Evolutionary conservation across 2,329 filamentous ascomycete species (phyloP).

Genomic region (Trichoderma oligosporum): DNA sequence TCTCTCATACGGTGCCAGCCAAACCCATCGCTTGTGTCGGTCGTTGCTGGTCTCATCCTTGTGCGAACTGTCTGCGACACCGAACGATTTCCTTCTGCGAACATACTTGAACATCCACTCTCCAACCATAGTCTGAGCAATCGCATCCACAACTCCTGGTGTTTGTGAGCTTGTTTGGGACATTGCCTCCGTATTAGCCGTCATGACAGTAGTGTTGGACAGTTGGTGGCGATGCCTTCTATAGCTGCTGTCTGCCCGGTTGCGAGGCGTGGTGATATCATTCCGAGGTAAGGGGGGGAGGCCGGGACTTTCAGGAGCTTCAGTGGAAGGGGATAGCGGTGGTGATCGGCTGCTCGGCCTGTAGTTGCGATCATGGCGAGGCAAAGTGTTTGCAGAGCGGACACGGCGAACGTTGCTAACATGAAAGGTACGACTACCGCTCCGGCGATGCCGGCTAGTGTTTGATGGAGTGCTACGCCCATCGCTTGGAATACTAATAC

Average conservation of each 20-base stretch:
- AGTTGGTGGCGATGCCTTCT: conserved; percentile 52
- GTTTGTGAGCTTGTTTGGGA: conserved; percentile 60
- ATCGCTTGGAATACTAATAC: conserved; percentile 63
- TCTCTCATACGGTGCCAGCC: conserved; percentile 93
- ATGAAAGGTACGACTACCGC: conserved; percentile 48
- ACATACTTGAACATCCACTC: conserved; percentile 97
- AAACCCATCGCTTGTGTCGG: conserved; percentile 96
- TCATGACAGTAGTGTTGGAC: conserved; percentile 58
- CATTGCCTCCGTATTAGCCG: conserved; percentile 38
- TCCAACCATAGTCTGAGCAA: conserved; percentile 96
- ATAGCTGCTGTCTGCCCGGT: conserved; percentile 43
- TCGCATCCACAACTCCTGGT: conserved; percentile 86
- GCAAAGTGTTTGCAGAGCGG: conserved; percentile 74
- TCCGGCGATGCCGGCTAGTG: conserved; percentile 52
- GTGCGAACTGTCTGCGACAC: conserved; percentile 63
- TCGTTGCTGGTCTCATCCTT: conserved; percentile 69
- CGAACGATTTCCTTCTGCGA: conserved; percentile 84
- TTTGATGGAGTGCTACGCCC: conserved; percentile 66
- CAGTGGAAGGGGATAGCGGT: conserved; percentile 63
- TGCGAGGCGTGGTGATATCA: conserved; percentile 61
- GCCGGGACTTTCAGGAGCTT: conserved; percentile 64
- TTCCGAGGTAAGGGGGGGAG: conserved; percentile 72
- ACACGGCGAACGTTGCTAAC: conserved; percentile 72
- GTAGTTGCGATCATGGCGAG: conserved; percentile 49
- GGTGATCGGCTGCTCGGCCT: conserved; percentile 57